A percentile compares a stretch with the other conserved stretches of the same genome.
Evolutionary conservation across 2,329 filamentous ascomycete species (phyloP).

Genomic region (Botrytis cinerea): DNA sequence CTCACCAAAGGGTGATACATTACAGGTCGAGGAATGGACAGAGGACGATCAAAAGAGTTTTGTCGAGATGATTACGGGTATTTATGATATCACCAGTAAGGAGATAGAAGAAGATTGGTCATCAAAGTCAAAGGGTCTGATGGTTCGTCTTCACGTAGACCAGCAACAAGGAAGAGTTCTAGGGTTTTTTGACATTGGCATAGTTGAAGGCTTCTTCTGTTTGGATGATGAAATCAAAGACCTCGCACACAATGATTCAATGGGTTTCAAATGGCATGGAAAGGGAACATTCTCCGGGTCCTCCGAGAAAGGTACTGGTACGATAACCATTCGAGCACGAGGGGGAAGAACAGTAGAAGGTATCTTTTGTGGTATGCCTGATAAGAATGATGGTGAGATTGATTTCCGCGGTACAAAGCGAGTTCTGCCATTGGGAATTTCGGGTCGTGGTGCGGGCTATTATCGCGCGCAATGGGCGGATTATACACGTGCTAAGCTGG

Average conservation of each 20-base stretch:
- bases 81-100: constrained; percentile 13
- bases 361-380: background rate
- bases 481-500: background rate
- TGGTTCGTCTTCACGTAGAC: constrained; percentile 11
- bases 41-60: background rate
- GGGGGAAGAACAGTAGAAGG: constrained; percentile 1
- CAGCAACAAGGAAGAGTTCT: background rate
- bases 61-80: background rate
- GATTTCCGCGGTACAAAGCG: constrained; percentile 9
- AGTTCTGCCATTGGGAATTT: background rate
- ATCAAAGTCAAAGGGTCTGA: background rate
- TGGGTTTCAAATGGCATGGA: constrained; percentile 1
- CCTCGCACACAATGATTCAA: background rate
- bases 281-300: background rate
- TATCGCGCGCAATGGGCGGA: constrained; percentile 5
- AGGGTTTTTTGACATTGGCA: constrained; percentile 5
- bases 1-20: background rate
- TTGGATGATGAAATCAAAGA: background rate
- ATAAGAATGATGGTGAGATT: constrained; percentile 9
- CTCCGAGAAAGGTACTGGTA: constrained; percentile 1
- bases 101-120: constrained; percentile 15
- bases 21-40: background rate
- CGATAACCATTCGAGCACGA: background rate
- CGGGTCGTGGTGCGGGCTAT: background rate
- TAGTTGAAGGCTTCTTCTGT: constrained; percentile 5